Evolutionary conservation across 495 filamentous ascomycete genomes (phyloP).

Genomic region (Penicillium bialowiezense): DNA sequence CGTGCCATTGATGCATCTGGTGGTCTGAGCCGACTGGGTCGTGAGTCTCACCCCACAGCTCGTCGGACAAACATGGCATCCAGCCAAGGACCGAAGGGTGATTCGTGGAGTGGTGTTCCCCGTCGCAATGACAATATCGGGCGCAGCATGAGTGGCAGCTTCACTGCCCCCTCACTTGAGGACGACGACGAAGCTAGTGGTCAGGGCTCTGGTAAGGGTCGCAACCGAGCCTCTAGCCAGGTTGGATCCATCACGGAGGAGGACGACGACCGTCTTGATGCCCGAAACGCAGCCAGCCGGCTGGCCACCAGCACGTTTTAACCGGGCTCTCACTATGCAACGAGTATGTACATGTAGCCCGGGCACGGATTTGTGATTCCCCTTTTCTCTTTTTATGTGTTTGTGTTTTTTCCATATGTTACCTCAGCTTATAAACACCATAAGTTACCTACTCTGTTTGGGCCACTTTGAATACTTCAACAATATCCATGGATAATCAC

Average conservation of each 20-base stretch:
- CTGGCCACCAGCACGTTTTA: slow-evolving; percentile 92
- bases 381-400: slow-evolving; percentile 19
- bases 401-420: slow-evolving; percentile 7
- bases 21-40: slow-evolving; percentile 81
- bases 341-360: slow-evolving; percentile 29
- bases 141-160: slow-evolving; percentile 71
- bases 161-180: slow-evolving; percentile 40
- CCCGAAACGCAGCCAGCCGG: slow-evolving; percentile 88
- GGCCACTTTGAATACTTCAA: neutral
- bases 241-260: slow-evolving; percentile 67
- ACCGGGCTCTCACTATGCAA: slow-evolving; percentile 12
- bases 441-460: neutral
- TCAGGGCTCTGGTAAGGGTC: slow-evolving; percentile 39
- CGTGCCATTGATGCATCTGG: slow-evolving; percentile 87
- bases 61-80: slow-evolving; percentile 75
- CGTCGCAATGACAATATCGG: slow-evolving; percentile 73
- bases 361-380: slow-evolving; percentile 27
- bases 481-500: too few relatives aligned
- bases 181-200: slow-evolving; percentile 42
- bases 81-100: slow-evolving; percentile 91
- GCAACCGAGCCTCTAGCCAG: slow-evolving; percentile 61
- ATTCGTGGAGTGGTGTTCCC: slow-evolving; percentile 94
- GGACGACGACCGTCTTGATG: slow-evolving; percentile 92
- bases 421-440: slow-evolving; percentile 4
- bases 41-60: slow-evolving; percentile 76